Evolutionary conservation across 257 asterid genomes (phyloP), one percentile per base, ranked within the genome.

Genomic region (Echium plantagineum): DNA sequence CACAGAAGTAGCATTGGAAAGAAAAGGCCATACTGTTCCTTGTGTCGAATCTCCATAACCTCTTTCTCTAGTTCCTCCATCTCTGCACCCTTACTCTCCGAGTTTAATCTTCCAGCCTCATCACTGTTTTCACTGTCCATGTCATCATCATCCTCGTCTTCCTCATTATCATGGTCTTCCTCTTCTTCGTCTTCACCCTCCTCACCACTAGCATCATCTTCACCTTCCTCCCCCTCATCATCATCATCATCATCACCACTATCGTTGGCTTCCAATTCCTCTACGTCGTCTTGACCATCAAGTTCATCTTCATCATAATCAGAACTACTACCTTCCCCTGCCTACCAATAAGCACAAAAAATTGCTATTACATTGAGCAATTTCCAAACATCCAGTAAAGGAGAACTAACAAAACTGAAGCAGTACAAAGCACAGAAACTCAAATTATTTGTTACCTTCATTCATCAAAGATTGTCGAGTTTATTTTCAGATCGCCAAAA

Each of bases 1-100:
- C 32, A 53, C 7, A 55, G 55, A 32, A 46, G 54, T 35, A 62
- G 24, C 32, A 3, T 2, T 6, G 32, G 32, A 17, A 60, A 58
- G 62, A 60, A 38, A 53, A 52, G 65, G 26, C 32, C 76, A 74
- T 79, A 90, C 97, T 80, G 89, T 75, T 90, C 97, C 70, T 80
- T 72, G 22, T 80, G 74, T 65, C 61, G 81, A 58, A 90, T 93
- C 22, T 77, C 78, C 75, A 20, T 72, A 58, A 77, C 77, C 72
- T 87, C 97, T 74, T 87, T 78, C 78, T 81, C 89, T 38, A 90
- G 83, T 70, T 83, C 82, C 38, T 83, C 85, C 77, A 90, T 69
- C 77, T 81, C 97, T 31, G 72, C 83, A 52, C 71, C 83, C 53
- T 76, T 79, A 22, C 67, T 70, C 17, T 66, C 82, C 22, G 68